A percentile compares a stretch with the other conserved stretches of the same genome.
These are phyloP conservation scores for Trichosanthes truncata DNA, from an alignment of 306 rosid species.

Conservation along the genomic window DNA sequence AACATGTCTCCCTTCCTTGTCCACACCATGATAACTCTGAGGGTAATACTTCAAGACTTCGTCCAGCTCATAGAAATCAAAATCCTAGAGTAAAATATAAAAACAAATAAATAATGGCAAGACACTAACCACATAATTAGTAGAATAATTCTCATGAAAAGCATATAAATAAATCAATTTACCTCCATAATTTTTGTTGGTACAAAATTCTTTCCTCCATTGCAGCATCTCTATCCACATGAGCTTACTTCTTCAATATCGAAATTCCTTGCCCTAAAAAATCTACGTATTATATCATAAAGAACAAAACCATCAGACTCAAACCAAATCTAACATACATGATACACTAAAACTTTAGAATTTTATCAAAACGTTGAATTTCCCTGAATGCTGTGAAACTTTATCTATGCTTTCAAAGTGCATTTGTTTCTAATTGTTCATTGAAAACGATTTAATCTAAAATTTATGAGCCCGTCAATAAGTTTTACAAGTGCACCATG, in stretches of 20 bases:
- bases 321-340: neutral
- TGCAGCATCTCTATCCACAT: conserved; percentile 95
- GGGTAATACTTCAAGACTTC: conserved; percentile 78
- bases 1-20: conserved; percentile 83
- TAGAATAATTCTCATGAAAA: too few species aligned
- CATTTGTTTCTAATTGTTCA: too few species aligned
- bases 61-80: conserved; percentile 56
- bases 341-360: too few species aligned
- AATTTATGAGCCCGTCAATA: neutral
- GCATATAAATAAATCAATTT: conserved; percentile 14
- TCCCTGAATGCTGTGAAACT: neutral
- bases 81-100: conserved; percentile 43
- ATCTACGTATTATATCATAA: conserved; percentile 38
- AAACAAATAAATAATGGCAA: neutral
- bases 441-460: neutral
- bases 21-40: conserved; percentile 85
- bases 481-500: neutral
- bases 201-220: conserved; percentile 82
- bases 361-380: neutral
- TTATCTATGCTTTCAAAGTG: neutral
- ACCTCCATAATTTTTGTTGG: conserved; percentile 82
- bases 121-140: neutral
- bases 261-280: conserved; percentile 89
- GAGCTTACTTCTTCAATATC: conserved; percentile 68
- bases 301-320: neutral